These are phyloP conservation scores for Vanrija humicola DNA, from an alignment of 1,284 basidiomycete species.

Conservation along the genomic window DNA sequence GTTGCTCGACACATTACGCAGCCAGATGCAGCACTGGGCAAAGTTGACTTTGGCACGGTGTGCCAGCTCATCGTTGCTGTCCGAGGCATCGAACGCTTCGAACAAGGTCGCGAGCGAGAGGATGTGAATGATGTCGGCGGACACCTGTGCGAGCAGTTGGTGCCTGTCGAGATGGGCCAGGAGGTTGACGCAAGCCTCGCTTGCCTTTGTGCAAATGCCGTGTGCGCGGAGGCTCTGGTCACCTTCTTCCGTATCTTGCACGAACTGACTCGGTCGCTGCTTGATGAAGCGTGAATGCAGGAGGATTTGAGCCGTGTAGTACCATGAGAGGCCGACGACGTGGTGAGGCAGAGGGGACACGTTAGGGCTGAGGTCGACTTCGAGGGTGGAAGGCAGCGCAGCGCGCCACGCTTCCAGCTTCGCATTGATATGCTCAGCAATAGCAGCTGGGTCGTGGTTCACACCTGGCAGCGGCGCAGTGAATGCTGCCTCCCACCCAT, in stretches of 20 bases:
- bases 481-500: conserved; percentile 5
- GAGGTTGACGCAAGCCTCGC: conserved; percentile 32
- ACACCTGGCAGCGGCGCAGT: background rate
- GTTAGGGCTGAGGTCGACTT: conserved; percentile 16
- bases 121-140: conserved; percentile 42
- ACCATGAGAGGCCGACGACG: conserved; percentile 36
- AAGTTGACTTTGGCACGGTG: conserved; percentile 36
- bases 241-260: conserved; percentile 3
- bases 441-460: background rate
- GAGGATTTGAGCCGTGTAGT: conserved; percentile 34
- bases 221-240: conserved; percentile 15
- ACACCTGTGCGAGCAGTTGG: conserved; percentile 29
- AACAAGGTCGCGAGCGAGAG: conserved; percentile 38
- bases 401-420: conserved; percentile 31
- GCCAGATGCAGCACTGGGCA: conserved; percentile 43
- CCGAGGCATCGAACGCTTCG: conserved; percentile 30
- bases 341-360: conserved; percentile 37
- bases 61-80: conserved; percentile 20
- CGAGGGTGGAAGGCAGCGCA: conserved; percentile 22
- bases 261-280: conserved; percentile 2
- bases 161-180: conserved; percentile 31
- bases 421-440: conserved; percentile 15
- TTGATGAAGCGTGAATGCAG: conserved; percentile 39
- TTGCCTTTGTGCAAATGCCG: conserved; percentile 36
- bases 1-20: conserved; percentile 32